A percentile compares a stretch with the other conserved stretches of the same genome.
Evolutionary conservation across 176 grass and related monocot genomes (phyloP).

Genomic region (Carex kokanica): DNA sequence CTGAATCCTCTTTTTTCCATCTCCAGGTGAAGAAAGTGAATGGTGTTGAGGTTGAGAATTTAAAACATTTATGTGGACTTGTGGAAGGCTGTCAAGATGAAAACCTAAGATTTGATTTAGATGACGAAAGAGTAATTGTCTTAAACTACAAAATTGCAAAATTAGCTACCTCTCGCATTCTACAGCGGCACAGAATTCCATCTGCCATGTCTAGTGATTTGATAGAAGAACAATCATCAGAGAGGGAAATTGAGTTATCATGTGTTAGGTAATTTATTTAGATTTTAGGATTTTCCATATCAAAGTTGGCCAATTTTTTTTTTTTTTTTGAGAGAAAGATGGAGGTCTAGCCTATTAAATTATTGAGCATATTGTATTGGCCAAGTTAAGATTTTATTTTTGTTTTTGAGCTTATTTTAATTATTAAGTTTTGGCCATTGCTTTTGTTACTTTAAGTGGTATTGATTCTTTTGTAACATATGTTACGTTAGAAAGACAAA

Average conservation of each 20-base stretch:
- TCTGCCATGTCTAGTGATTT: slow-evolving; percentile 75
- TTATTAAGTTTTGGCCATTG: not conserved
- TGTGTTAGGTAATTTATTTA: slow-evolving; percentile 35
- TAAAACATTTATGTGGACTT: slow-evolving; percentile 74
- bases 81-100: slow-evolving; percentile 66
- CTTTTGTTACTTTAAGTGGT: not conserved
- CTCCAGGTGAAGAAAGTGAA: slow-evolving; percentile 83
- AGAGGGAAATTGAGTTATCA: slow-evolving; percentile 34
- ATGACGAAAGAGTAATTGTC: slow-evolving; percentile 78
- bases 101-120: slow-evolving; percentile 85
- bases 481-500: not conserved
- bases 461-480: not conserved
- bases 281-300: not conserved
- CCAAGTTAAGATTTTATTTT: not conserved
- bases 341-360: too few species aligned
- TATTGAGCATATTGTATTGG: too few species aligned
- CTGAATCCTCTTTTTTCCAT: slow-evolving; percentile 30
- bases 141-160: slow-evolving; percentile 68
- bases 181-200: slow-evolving; percentile 80
- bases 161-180: slow-evolving; percentile 68
- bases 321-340: not conserved
- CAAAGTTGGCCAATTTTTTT: not conserved
- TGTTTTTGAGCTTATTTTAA: not conserved
- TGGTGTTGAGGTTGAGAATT: slow-evolving; percentile 68
- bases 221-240: slow-evolving; percentile 40